phyloP scores from a whole-genome alignment of 495 filamentous ascomycete species.

The Melanomma pulvis-pyrius region DNA sequence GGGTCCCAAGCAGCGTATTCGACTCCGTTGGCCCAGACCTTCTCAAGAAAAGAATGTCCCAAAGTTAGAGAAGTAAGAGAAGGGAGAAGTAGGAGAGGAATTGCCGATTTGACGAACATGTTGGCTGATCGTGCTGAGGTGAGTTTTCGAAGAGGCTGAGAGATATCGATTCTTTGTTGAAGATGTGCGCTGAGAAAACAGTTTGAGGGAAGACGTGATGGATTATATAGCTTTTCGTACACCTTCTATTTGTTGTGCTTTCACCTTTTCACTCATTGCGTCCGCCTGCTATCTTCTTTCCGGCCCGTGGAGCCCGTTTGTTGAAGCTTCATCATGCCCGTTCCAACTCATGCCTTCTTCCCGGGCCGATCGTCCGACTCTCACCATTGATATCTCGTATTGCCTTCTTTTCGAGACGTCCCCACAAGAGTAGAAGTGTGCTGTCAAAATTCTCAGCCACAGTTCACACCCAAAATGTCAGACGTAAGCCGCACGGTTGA shows the following conservation, averaged over 20 bases:
- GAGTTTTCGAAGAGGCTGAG: background rate
- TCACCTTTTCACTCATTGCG: background rate
- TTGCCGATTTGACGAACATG: background rate
- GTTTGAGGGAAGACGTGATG: background rate
- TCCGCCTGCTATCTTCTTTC: background rate
- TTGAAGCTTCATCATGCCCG: background rate
- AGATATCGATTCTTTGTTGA: background rate
- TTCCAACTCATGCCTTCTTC: background rate
- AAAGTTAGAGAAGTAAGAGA: background rate
- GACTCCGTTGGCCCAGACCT: constrained; percentile 22
- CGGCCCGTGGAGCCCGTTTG: background rate
- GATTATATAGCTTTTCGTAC: constrained; percentile 1
- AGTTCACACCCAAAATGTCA: background rate
- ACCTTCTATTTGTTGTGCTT: background rate
- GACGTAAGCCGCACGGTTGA: background rate
- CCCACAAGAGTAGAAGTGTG: background rate
- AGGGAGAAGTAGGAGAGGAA: constrained; percentile 13
- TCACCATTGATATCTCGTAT: background rate
- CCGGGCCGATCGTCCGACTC: background rate
- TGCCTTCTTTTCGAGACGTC: background rate
- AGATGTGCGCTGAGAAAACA: background rate
- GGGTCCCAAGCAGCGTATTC: constrained; percentile 23
- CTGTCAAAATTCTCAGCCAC: background rate
- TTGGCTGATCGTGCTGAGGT: background rate
- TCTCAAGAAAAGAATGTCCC: constrained; percentile 19